Evolutionary conservation across 108 stramenopile species (phyloP).

Genomic region (Pseudonitzschia pungens): DNA sequence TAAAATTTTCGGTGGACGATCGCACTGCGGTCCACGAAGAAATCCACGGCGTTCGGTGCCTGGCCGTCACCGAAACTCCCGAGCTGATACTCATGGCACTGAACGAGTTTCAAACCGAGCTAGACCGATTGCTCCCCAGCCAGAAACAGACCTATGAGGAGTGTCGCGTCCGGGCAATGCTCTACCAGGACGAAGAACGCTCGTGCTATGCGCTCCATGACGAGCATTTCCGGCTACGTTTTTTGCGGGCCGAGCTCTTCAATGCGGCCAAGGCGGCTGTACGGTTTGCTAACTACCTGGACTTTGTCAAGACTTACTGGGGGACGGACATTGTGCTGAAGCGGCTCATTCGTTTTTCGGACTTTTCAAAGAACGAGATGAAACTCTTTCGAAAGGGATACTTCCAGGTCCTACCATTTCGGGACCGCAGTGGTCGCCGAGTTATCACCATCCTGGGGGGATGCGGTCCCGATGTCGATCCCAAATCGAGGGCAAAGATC

Average conservation of each 20-base stretch:
- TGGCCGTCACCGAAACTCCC: conserved; percentile 10
- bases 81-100: not conserved
- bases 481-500: not conserved
- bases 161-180: not conserved
- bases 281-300: conserved; percentile 36
- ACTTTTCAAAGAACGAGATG: conserved; percentile 19
- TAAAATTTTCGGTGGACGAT: not conserved
- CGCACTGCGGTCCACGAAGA: conserved; percentile 14
- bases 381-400: conserved; percentile 15
- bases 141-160: conserved; percentile 13
- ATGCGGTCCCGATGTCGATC: not conserved
- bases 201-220: conserved; percentile 18
- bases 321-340: conserved; percentile 30
- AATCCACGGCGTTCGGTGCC: conserved; percentile 14
- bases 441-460: conserved; percentile 10
- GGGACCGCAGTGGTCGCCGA: conserved; percentile 26
- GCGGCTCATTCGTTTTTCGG: conserved; percentile 17
- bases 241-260: conserved; percentile 35
- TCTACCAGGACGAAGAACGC: not conserved
- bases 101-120: conserved; percentile 1
- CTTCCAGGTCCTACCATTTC: conserved; percentile 28
- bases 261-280: conserved; percentile 31
- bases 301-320: conserved; percentile 37
- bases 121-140: not conserved
- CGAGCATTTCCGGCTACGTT: conserved; percentile 31